Evolutionary conservation across 2,329 filamentous ascomycete species (phyloP), one percentile per base, ranked within the genome.

Genomic region (Fusarium sp.): DNA sequence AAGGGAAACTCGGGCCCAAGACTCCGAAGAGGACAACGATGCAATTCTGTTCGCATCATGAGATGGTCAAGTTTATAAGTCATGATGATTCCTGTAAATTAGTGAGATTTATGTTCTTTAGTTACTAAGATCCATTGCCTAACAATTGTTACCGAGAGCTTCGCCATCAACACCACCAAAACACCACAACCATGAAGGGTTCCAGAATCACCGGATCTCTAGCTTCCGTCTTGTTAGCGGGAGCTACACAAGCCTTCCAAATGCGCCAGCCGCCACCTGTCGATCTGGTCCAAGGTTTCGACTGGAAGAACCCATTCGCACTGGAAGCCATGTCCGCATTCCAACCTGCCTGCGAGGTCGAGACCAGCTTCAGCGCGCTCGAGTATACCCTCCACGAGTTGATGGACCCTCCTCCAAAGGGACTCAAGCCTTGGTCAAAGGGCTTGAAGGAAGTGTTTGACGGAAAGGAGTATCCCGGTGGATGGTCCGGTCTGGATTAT

Each of bases 401-500:
- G 34, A 79, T 79, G 63, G 76, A 81, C 22, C 69, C 78, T 10
- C 78, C 80, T 9, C 85, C 85, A 6, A 61, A 69, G 3, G 85
- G 85, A 14, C 79, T 87, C 9, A 77, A 78, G 62, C 80, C 81
- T 4, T 87, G 82, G 80, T 79, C 77, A 42, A 78, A 81, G 7
- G 84, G 82, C 1, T 81, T 87, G 45, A 85, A 84, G 74, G 75
- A 76, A 16, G 76, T 84, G 47, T 87, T 87, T 71, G 66, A 77
- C 9, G 79, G 80, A 6, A 80, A 83, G 35, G 79, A 84, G 59
- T 87, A 89, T 77, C 87, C 88, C 0, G 88, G 88, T 27, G 84
- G 83, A 45, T 89, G 88, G 88, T 82, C 83, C 29, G 88, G 88
- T 38, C 79, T 86, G 27, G 88, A 89, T 74, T 83, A 82, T n/a